These are phyloP conservation scores for Schwanniomyces occidentalis DNA, from an alignment of 805 yeast species.

Conservation along the genomic window DNA sequence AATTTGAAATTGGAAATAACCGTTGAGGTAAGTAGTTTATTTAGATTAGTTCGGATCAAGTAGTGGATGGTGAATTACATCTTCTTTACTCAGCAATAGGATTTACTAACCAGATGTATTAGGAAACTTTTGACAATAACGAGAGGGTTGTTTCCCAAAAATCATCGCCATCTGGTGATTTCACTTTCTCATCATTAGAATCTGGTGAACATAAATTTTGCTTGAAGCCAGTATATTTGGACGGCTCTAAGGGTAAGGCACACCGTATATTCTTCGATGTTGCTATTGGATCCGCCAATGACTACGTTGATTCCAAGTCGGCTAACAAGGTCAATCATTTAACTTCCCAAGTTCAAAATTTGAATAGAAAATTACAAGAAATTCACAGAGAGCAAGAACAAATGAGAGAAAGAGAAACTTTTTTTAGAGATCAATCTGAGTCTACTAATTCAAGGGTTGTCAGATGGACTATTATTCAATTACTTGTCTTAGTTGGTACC, in stretches of 20 bases:
- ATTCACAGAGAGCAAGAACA: conserved; percentile 45
- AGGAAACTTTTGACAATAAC: conserved; percentile 71
- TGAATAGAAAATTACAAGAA: conserved; percentile 40
- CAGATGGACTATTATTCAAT: conserved; percentile 72
- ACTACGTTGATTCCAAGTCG: conserved; percentile 61
- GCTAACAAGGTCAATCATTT: conserved; percentile 50
- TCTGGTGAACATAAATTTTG: conserved; percentile 86
- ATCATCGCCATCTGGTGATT: conserved; percentile 60
- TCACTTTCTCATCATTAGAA: conserved; percentile 79
- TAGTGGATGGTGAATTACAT: background rate
- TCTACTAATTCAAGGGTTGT: conserved; percentile 70
- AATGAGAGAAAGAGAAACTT: conserved; percentile 75
- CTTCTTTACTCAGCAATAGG: too few relatives aligned
- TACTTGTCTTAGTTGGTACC: conserved; percentile 62
- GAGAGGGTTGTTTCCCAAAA: conserved; percentile 75
- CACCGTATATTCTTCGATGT: conserved; percentile 77
- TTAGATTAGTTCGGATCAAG: background rate
- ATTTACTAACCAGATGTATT: conserved; percentile 9
- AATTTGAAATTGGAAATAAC: conserved; percentile 64
- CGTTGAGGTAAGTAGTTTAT: conserved; percentile 51
- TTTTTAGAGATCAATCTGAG: conserved; percentile 78
- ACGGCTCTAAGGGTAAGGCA: conserved; percentile 62
- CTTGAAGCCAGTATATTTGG: conserved; percentile 59
- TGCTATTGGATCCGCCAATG: conserved; percentile 62
- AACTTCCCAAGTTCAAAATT: conserved; percentile 36